Evolutionary conservation across 345 rosid species (phyloP).

Genomic region (Barbarea vulgaris): DNA sequence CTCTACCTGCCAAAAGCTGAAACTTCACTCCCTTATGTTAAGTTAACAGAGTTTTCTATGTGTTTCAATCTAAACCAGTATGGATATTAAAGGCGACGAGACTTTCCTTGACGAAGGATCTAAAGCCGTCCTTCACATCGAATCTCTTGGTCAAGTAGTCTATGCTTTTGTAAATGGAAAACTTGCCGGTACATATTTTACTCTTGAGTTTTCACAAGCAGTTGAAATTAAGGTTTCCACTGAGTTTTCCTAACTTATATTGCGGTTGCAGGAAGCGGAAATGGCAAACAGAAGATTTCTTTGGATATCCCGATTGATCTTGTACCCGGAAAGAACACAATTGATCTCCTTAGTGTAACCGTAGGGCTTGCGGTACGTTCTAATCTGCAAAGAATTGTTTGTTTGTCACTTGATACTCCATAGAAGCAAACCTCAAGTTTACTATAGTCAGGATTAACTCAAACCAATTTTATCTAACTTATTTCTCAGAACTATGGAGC

Average conservation of each 20-base stretch:
- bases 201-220: slow-evolving; percentile 1
- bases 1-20: slow-evolving; percentile 9
- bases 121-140: slow-evolving; percentile 67
- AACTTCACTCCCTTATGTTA: background rate
- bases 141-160: slow-evolving; percentile 87
- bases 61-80: slow-evolving; percentile 44
- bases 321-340: slow-evolving; percentile 66
- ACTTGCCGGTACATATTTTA: slow-evolving; percentile 56
- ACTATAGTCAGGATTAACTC: slow-evolving; percentile 3
- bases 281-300: slow-evolving; percentile 55
- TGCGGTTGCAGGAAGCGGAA: slow-evolving; percentile 63
- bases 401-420: background rate
- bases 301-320: slow-evolving; percentile 68
- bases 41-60: background rate
- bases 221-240: background rate
- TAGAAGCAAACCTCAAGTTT: background rate
- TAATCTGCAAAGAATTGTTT: background rate
- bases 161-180: slow-evolving; percentile 81
- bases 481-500: slow-evolving; percentile 84
- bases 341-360: slow-evolving; percentile 86
- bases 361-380: slow-evolving; percentile 88
- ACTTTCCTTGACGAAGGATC: slow-evolving; percentile 70
- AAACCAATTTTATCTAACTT: background rate
- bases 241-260: background rate
- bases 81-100: slow-evolving; percentile 52